Evolutionary conservation across 345 rosid genomes (phyloP), one percentile per base, ranked within the genome.

Genomic region (Gossypioides kirkii): DNA sequence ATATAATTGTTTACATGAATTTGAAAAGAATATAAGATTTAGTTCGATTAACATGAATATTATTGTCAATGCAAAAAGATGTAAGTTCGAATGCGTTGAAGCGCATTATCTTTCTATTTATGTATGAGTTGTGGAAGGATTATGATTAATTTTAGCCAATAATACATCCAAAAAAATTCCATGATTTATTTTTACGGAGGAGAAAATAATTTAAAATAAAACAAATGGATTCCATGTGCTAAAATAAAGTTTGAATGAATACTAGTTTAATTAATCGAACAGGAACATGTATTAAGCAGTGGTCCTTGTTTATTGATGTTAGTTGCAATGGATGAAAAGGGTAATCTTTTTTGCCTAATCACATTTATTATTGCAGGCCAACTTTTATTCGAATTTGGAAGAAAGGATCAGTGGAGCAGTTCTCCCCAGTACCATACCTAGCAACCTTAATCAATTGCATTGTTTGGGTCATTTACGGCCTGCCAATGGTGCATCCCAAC

Each of bases 391-490:
- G 69, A 62, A 92, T 94, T 80, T 85, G 88, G 82, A 92, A 86
- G 79, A 89, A 82, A 67, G 84, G 85, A 17, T 76, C 92, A 23
- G 97, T 92, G 79, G 97, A 90, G 80, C 94, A 88, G 25, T 94
- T 80, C 82, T 91, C 96, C 26, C 76, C 93, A 10, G 76, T 55
- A 4, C 98, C 98, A 17, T 94, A 94, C 78, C 74, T 94, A 3
- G 93, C 91, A n/a, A 85, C 97, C 26, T 74, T 91, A 10, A 77
- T 87, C 70, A 94, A 94, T 85, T 90, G 95, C 82, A 42, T 86
- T 84, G 79, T 86, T 17, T 94, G 98, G 98, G 84, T 89, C 9
- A 69, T 94, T 64, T 94, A 90, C 18, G 98, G 98, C 0, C 84
- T 92, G 8, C 98, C 98, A 3, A 42, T 76, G 77, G 95, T 94